Evolutionary conservation across 306 rosid species (phyloP).

Genomic region (Gastrolobium villosum): DNA sequence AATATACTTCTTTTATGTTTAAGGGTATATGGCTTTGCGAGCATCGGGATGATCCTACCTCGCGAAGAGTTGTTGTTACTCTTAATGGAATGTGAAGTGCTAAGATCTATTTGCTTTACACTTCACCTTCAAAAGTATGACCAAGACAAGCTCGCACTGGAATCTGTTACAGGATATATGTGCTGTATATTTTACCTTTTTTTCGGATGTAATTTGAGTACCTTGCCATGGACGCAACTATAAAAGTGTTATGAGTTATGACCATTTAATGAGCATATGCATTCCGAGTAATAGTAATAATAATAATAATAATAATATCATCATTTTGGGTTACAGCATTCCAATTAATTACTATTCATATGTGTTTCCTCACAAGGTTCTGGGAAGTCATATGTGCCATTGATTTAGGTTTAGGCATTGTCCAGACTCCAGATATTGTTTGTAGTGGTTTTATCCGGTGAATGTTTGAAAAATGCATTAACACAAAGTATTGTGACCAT

Average conservation of each 20-base stretch:
- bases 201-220: conserved; percentile 22
- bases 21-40: conserved; percentile 97
- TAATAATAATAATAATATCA: too few relatives aligned
- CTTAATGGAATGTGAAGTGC: conserved; percentile 75
- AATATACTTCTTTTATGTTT: conserved; percentile 38
- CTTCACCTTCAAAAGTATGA: neutral
- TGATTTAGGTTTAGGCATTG: conserved; percentile 1
- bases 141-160: conserved; percentile 3
- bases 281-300: neutral
- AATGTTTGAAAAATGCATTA: neutral
- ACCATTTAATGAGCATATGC: conserved; percentile 31
- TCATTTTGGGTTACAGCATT: neutral
- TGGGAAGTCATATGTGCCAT: neutral
- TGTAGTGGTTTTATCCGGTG: neutral
- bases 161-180: conserved; percentile 23
- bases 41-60: conserved; percentile 77
- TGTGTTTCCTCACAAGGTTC: neutral
- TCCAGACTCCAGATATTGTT: neutral
- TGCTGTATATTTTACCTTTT: conserved; percentile 12
- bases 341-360: neutral
- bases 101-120: neutral
- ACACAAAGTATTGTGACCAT: neutral
- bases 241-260: conserved; percentile 2
- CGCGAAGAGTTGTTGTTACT: conserved; percentile 75
- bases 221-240: conserved; percentile 30